Conservation (phyloP, 2,329 filamentous ascomycete species). For the Colletotrichum salicis region DNA sequence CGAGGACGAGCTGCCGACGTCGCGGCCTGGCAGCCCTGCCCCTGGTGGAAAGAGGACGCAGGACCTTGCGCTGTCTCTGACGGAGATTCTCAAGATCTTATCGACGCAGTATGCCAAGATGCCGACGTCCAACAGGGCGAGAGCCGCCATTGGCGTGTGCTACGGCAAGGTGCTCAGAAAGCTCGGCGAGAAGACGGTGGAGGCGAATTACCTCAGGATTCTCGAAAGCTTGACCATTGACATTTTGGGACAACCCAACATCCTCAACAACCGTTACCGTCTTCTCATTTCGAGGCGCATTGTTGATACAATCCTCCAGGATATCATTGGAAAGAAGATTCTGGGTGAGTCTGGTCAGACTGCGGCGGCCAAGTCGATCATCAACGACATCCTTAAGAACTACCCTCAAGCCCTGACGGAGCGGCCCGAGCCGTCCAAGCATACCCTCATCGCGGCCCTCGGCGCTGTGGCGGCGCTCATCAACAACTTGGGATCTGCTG, state of each 20-base stretch:
- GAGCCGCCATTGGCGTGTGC: slow-evolving; percentile 86
- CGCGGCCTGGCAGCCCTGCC: slow-evolving; percentile 78
- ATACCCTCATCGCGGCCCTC: slow-evolving; percentile 81
- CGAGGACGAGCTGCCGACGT: slow-evolving; percentile 73
- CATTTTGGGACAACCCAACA: slow-evolving; percentile 78
- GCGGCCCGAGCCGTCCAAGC: slow-evolving; percentile 87
- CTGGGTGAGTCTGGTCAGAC: slow-evolving; percentile 91
- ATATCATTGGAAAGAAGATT: slow-evolving; percentile 82
- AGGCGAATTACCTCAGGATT: slow-evolving; percentile 83
- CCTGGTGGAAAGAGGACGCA: slow-evolving; percentile 75
- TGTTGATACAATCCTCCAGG: slow-evolving; percentile 84
- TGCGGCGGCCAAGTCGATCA: slow-evolving; percentile 80
- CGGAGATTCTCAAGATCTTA: slow-evolving; percentile 81
- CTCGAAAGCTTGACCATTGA: slow-evolving; percentile 84
- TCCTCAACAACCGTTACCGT: slow-evolving; percentile 87
- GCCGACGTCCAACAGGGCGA: slow-evolving; percentile 81
- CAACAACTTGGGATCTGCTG: slow-evolving; percentile 81
- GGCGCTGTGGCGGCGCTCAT: slow-evolving; percentile 84
- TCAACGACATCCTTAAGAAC: slow-evolving; percentile 92
- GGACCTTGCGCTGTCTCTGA: slow-evolving; percentile 77
- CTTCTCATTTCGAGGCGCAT: slow-evolving; percentile 86
- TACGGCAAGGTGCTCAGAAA: slow-evolving; percentile 84
- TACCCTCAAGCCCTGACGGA: slow-evolving; percentile 92
- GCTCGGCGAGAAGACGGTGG: slow-evolving; percentile 84
- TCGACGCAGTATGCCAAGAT: slow-evolving; percentile 83